Evolutionary conservation across 2,329 filamentous ascomycete species (phyloP), one percentile per base, ranked within the genome.

Genomic region (Colletotrichum euphorbiae): DNA sequence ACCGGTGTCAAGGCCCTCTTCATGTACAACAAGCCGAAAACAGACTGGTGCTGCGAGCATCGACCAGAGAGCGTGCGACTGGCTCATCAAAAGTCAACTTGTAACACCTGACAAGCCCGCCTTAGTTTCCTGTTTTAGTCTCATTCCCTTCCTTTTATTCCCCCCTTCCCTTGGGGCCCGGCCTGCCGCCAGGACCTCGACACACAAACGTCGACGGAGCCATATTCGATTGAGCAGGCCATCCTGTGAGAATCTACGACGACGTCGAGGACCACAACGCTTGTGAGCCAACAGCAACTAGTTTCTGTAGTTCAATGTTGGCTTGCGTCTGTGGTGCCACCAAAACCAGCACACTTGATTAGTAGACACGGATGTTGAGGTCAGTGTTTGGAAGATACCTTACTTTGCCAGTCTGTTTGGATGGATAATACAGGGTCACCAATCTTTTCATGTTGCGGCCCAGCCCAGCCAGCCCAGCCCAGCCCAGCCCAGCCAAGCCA

Each of bases 321-420:
- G 64, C 64, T 56, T 67, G 64, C 45, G 60, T 64, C 52, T 58
- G 45, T 54, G 45, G 64, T 64, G 59, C 51, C 52, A 54, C 52
- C 59, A 66, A 24, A 24, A 40, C 31, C 17, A 61, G 56, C 43
- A 59, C 43, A 33, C 17, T 13, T 59, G 2, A 42, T 15, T 36
- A 33, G 40, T 31, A 33, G 42, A 48, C 63, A 43, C 50, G 48
- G 31, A 36, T 48, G 33, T 28, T 46, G 63, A 48, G 42, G 28
- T 28, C 28, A 5, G 3, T 24, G 24, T 24, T 24, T n/a, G 33
- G 42, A 15, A 24, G 21, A 24, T 38, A 21, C n/a, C 24, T 24
- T 24, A 5, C 24, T 24, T 17, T 19, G 17, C 24, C 17, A 21
- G 19, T 56, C 17, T 21, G 19, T 42, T 7, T 28, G 28, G 19